These are phyloP conservation scores for Flaveria robusta DNA, from an alignment of 129 eudicot species.

Conservation along the genomic window DNA sequence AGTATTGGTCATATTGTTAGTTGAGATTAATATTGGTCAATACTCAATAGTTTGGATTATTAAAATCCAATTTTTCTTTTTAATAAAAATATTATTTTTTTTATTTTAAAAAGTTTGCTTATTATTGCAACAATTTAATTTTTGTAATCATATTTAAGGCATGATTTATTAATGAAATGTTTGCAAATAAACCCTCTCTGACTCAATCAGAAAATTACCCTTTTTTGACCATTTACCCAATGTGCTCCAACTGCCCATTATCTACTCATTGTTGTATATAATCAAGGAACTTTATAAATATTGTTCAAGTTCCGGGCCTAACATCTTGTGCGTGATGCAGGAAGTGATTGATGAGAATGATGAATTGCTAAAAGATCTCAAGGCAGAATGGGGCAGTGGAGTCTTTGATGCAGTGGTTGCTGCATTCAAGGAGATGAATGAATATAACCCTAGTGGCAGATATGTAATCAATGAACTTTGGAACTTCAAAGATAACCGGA, in stretches of 20 bases:
- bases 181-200: background rate
- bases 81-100: background rate
- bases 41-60: too few species aligned
- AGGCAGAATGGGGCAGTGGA: constrained; percentile 55
- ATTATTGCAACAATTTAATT: background rate
- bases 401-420: constrained; percentile 45
- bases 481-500: constrained; percentile 60
- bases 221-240: background rate
- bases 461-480: constrained; percentile 56
- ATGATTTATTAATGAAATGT: background rate
- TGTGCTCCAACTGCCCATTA: background rate
- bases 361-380: constrained; percentile 46
- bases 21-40: too few species aligned
- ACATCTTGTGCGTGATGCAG: constrained; percentile 33
- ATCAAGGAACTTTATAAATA: background rate
- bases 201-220: background rate
- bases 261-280: background rate
- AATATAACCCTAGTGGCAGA: constrained; percentile 62
- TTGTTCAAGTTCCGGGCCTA: background rate
- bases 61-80: too few species aligned
- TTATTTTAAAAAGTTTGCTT: background rate
- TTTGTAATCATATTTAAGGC: background rate
- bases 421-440: constrained; percentile 60
- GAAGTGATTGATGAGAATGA: constrained; percentile 56
- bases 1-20: too few species aligned